phyloP scores from a whole-genome alignment of 495 filamentous ascomycete genomes.

The Aspergillus baeticus region DNA sequence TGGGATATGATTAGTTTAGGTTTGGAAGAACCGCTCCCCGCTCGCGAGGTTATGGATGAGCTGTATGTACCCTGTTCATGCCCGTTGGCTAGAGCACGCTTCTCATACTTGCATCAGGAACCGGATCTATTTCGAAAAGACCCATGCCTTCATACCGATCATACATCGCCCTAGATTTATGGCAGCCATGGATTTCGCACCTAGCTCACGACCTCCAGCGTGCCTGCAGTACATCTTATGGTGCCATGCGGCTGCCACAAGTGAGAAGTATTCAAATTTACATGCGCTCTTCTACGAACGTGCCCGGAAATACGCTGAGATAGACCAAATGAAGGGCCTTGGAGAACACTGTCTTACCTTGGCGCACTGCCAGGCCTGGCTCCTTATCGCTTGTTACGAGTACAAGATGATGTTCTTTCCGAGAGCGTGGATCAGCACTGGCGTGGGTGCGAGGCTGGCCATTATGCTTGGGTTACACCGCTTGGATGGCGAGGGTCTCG shows the following conservation, averaged over 20 bases:
- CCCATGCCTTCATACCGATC: conserved; percentile 81
- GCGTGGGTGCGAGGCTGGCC: conserved; percentile 69
- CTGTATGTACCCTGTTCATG: conserved; percentile 55
- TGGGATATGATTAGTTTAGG: conserved; percentile 97
- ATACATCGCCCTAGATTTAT: conserved; percentile 86
- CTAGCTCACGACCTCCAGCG: conserved; percentile 81
- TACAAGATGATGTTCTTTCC: conserved; percentile 99
- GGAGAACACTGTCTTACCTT: conserved; percentile 84
- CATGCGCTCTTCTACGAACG: conserved; percentile 85
- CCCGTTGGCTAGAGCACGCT: not conserved
- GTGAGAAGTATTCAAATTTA: conserved; percentile 73
- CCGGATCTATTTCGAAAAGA: conserved; percentile 84
- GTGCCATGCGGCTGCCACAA: conserved; percentile 79
- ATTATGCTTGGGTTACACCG: conserved; percentile 95
- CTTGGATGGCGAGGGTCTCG: conserved; percentile 78
- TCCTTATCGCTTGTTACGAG: conserved; percentile 78
- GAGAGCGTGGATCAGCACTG: conserved; percentile 89
- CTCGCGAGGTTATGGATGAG: conserved; percentile 85
- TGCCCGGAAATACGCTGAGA: conserved; percentile 84
- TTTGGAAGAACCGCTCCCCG: conserved; percentile 85
- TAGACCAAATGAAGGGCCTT: conserved; percentile 89
- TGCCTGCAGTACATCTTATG: conserved; percentile 92
- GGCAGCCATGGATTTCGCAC: conserved; percentile 79
- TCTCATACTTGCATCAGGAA: conserved; percentile 46
- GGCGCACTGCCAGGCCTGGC: conserved; percentile 78